Conservation (phyloP, 768 basidiomycete species). For the Chlorophyllum brunneum region DNA sequence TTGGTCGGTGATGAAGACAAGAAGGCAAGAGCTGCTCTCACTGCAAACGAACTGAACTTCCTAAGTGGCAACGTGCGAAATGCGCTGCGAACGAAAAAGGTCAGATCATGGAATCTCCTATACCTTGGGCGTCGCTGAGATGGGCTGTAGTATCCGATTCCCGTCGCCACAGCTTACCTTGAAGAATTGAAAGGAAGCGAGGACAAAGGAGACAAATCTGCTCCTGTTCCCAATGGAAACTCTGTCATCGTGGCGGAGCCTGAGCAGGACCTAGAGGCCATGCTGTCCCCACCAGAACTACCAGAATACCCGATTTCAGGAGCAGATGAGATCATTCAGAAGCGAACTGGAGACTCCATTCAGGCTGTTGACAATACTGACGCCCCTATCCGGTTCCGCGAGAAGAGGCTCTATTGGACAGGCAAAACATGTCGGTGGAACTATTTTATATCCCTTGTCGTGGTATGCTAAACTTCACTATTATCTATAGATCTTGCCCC, state of each 20-base stretch:
- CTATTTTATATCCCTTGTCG: not conserved
- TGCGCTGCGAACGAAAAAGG: conserved; percentile 65
- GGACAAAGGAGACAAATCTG: conserved; percentile 20
- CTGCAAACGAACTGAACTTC: conserved; percentile 68
- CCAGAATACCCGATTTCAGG: not conserved
- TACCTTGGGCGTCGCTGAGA: not conserved
- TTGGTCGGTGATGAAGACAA: conserved; percentile 57
- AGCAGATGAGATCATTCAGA: conserved; percentile 23
- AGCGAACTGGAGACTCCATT: conserved; percentile 31
- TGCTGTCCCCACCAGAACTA: conserved; percentile 13
- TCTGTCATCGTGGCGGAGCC: conserved; percentile 34
- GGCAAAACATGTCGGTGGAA: conserved; percentile 73
- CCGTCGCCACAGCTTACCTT: conserved; percentile 21
- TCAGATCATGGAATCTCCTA: conserved; percentile 23
- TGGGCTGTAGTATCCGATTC: conserved; percentile 12
- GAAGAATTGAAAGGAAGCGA: conserved; percentile 36
- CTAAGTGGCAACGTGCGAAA: conserved; percentile 54
- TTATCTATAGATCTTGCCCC: conserved; percentile 45
- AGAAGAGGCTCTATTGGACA: conserved; percentile 81
- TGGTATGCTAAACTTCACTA: not conserved
- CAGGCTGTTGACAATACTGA: conserved; percentile 58
- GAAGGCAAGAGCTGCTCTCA: conserved; percentile 41
- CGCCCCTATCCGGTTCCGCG: conserved; percentile 62
- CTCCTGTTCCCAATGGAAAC: conserved; percentile 19
- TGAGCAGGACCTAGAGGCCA: conserved; percentile 31